Conservation (phyloP, 2,329 filamentous ascomycete species). For the Fusarium lyarnte region DNA sequence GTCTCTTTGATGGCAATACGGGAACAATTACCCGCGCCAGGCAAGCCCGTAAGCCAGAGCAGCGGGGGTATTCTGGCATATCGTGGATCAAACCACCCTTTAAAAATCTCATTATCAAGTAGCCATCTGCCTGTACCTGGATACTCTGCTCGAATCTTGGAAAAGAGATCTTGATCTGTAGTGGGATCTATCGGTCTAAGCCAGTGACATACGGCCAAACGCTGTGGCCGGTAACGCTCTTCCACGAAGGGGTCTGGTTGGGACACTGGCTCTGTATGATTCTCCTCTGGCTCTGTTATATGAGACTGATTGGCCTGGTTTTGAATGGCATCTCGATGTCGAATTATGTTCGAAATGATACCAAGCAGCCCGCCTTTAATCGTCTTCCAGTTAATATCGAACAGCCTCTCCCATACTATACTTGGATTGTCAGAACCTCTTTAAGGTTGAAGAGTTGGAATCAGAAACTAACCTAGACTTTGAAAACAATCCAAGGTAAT, state of each 20-base stretch:
- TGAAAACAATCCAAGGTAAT: accelerated
- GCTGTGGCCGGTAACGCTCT: accelerated
- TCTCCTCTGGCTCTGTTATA: accelerated
- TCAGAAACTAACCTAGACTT: not conserved
- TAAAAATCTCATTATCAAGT: accelerated
- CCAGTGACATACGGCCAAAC: not conserved
- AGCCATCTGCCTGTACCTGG: not conserved
- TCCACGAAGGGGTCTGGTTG: accelerated
- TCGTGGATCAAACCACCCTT: accelerated
- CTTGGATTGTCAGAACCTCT: accelerated
- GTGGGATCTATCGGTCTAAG: not conserved
- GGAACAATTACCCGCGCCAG: accelerated
- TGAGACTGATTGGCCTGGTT: not conserved
- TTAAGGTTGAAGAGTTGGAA: accelerated
- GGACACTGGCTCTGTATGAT: accelerated
- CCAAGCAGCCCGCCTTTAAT: accelerated
- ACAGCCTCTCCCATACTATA: not conserved
- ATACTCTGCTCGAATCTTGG: not conserved
- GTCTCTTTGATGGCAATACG: accelerated
- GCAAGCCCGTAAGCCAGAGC: not conserved
- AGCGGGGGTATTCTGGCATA: accelerated
- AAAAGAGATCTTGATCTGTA: not conserved
- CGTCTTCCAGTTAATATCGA: not conserved
- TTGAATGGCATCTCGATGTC: not conserved
- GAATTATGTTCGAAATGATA: accelerated